Evolutionary conservation across 768 basidiomycete species (phyloP).

Genomic region (Cystobasidium onofrii): DNA sequence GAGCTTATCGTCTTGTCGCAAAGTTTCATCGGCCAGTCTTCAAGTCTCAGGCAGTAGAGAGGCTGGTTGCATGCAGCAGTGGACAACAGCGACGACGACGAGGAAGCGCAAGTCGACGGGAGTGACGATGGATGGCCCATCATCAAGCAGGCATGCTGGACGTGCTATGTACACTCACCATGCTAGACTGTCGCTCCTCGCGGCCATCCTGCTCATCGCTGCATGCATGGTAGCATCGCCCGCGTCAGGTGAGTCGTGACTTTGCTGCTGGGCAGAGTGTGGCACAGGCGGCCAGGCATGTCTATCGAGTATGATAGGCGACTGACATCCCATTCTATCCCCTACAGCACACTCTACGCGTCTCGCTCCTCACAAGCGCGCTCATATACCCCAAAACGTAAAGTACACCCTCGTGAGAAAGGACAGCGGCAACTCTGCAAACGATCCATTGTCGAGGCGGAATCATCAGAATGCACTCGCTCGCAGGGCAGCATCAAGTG

Average conservation of each 20-base stretch:
- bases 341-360: constrained; percentile 3
- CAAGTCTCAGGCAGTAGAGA: too few species aligned
- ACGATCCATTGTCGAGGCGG: background rate
- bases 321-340: too few species aligned
- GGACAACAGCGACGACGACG: background rate
- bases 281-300: too few species aligned
- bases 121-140: too few species aligned
- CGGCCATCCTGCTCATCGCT: background rate
- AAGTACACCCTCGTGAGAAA: constrained; percentile 21
- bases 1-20: too few species aligned
- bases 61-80: too few species aligned
- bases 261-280: too few species aligned
- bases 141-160: background rate
- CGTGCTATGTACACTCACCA: background rate
- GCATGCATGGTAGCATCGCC: background rate
- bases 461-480: background rate
- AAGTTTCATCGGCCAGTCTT: too few species aligned
- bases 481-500: background rate
- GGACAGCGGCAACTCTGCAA: background rate
- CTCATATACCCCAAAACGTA: constrained; percentile 8
- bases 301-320: too few species aligned
- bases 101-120: background rate
- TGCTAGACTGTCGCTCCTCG: background rate
- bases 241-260: background rate
- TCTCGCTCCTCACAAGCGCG: background rate